These are phyloP conservation scores for Abelmoschus esculentus DNA, from an alignment of 345 rosid species.

Conservation along the genomic window DNA sequence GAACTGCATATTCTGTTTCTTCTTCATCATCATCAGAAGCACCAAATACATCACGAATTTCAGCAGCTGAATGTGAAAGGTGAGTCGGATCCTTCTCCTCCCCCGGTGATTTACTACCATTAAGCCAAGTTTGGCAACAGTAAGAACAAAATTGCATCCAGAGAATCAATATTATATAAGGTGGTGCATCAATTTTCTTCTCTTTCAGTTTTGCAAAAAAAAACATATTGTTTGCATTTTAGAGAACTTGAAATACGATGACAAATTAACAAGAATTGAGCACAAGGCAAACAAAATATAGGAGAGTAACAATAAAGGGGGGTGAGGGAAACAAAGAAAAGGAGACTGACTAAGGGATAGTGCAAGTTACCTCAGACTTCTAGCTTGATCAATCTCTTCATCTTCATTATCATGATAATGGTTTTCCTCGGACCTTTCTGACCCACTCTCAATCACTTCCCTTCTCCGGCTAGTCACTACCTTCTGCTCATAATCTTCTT, in stretches of 20 bases:
- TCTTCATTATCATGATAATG: constrained; percentile 63
- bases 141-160: constrained; percentile 11
- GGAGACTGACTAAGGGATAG: not conserved
- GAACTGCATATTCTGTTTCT: constrained; percentile 53
- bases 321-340: not conserved
- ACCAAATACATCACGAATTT: constrained; percentile 97
- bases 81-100: constrained; percentile 47
- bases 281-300: not conserved
- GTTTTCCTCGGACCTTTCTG: constrained; percentile 78
- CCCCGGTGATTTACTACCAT: constrained; percentile 46
- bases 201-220: not conserved
- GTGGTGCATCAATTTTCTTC: not conserved
- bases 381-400: constrained; percentile 80
- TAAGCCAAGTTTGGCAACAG: constrained; percentile 12
- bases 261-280: not conserved
- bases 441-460: constrained; percentile 70
- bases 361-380: constrained; percentile 52
- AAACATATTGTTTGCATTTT: not conserved
- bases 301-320: not conserved
- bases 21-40: constrained; percentile 63
- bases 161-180: constrained; percentile 4
- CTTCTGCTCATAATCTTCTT: constrained; percentile 58
- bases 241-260: not conserved
- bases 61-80: constrained; percentile 55
- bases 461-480: constrained; percentile 52